A percentile compares a stretch with the other conserved stretches of the same genome.
These are phyloP conservation scores for Cystobasidium slooffiae DNA, from an alignment of 1,284 basidiomycete species.

Conservation along the genomic window DNA sequence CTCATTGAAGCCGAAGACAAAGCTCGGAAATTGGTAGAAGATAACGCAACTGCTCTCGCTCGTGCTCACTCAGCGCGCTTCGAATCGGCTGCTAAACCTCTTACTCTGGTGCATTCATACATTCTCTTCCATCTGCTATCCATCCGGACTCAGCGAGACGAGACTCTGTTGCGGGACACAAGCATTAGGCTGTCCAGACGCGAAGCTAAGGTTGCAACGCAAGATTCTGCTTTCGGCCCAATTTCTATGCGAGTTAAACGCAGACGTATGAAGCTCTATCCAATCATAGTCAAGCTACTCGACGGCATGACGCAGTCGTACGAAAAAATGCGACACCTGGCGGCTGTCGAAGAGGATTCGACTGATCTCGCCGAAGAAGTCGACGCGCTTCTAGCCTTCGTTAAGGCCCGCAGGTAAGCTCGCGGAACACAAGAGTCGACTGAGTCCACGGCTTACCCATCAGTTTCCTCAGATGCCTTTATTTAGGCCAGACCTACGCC, in stretches of 20 bases:
- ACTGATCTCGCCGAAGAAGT: slow-evolving; percentile 22
- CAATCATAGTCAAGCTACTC: slow-evolving; percentile 82
- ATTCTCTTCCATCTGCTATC: slow-evolving; percentile 83
- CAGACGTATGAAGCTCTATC: slow-evolving; percentile 64
- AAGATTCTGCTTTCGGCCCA: not conserved
- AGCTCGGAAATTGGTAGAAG: slow-evolving; percentile 74
- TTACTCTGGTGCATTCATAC: slow-evolving; percentile 81
- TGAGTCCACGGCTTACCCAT: not conserved
- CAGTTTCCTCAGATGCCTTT: slow-evolving; percentile 64
- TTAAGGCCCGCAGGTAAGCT: slow-evolving; percentile 22
- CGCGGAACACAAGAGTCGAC: not conserved
- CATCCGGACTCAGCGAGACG: slow-evolving; percentile 82
- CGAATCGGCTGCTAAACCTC: slow-evolving; percentile 53
- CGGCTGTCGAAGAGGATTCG: slow-evolving; percentile 83
- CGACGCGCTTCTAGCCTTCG: slow-evolving; percentile 14
- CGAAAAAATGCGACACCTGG: slow-evolving; percentile 76
- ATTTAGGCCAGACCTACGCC: slow-evolving; percentile 71
- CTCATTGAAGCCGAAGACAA: slow-evolving; percentile 86
- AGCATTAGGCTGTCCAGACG: slow-evolving; percentile 57
- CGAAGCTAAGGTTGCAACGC: slow-evolving; percentile 51
- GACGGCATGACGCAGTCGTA: slow-evolving; percentile 83
- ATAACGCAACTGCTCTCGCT: slow-evolving; percentile 64
- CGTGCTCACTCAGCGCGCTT: slow-evolving; percentile 53
- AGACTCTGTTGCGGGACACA: slow-evolving; percentile 74
- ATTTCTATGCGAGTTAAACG: slow-evolving; percentile 50